These are phyloP conservation scores for Artemisia argyi DNA, from an alignment of 129 eudicot species.

Conservation along the genomic window DNA sequence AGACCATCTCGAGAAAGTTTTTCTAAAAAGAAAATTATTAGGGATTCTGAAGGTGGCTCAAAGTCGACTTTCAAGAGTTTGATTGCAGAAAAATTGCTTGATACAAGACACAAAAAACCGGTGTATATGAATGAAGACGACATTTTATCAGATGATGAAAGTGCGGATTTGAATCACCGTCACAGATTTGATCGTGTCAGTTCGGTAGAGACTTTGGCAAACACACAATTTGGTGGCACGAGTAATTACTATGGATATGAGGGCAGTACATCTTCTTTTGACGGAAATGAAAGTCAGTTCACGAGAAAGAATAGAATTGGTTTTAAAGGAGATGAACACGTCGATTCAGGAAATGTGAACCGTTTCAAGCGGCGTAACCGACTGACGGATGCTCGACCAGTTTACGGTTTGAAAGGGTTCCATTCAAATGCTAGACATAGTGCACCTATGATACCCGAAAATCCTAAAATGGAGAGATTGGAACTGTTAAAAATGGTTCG, in stretches of 20 bases:
- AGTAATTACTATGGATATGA: constrained; percentile 51
- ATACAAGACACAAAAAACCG: constrained; percentile 22
- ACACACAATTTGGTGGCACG: constrained; percentile 27
- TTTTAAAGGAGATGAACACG: constrained; percentile 26
- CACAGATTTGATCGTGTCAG: constrained; percentile 36
- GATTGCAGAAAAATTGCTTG: constrained; percentile 37
- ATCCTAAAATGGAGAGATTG: constrained; percentile 44
- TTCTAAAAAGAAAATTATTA: constrained; percentile 24
- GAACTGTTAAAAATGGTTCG: constrained; percentile 63
- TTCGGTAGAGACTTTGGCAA: constrained; percentile 41
- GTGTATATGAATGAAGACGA: constrained; percentile 30
- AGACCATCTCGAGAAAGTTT: constrained; percentile 23
- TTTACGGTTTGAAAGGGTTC: constrained; percentile 30
- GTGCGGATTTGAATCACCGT: constrained; percentile 24
- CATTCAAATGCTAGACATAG: constrained; percentile 24
- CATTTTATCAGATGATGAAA: constrained; percentile 28
- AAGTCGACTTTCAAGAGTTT: constrained; percentile 24
- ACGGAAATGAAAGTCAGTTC: constrained; percentile 54
- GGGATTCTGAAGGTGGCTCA: constrained; percentile 28
- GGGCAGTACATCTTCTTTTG: constrained; percentile 67
- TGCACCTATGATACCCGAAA: constrained; percentile 33
- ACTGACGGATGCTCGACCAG: constrained; percentile 26
- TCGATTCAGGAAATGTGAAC: constrained; percentile 26
- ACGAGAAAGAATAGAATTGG: constrained; percentile 30
- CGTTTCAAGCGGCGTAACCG: constrained; percentile 34